phyloP scores from a whole-genome alignment of 2,329 filamentous ascomycete species.

The Hirsutella rhossiliensis region DNA sequence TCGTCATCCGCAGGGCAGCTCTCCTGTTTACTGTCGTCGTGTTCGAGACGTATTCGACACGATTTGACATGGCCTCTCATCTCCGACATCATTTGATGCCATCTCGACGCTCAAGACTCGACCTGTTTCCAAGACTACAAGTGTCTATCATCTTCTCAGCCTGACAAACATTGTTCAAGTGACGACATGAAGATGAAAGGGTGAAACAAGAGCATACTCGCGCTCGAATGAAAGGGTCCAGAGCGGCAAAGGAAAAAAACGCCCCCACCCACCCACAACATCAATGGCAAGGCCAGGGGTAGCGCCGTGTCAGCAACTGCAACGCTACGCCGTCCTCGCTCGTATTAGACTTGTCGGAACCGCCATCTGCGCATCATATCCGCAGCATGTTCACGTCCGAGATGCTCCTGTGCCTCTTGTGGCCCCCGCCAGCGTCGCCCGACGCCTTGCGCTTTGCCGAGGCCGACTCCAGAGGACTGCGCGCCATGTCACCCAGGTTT shows the following conservation, averaged over 20 bases:
- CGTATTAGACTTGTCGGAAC: constrained; percentile 19
- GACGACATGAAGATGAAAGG: too few species aligned
- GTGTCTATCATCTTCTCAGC: too few species aligned
- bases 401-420: constrained; percentile 48
- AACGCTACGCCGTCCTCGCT: constrained; percentile 32
- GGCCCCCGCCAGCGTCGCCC: constrained; percentile 25
- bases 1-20: too few species aligned
- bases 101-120: too few species aligned
- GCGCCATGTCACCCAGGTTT: constrained; percentile 27
- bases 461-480: constrained; percentile 36
- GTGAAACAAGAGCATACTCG: background rate
- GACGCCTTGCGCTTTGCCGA: constrained; percentile 46
- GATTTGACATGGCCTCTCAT: too few species aligned
- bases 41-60: too few species aligned
- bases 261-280: background rate
- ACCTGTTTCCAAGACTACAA: too few species aligned
- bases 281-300: constrained; percentile 28
- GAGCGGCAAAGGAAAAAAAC: background rate
- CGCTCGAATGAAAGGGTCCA: background rate
- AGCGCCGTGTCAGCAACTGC: constrained; percentile 11
- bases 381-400: constrained; percentile 40
- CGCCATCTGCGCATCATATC: constrained; percentile 20
- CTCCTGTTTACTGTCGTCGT: too few species aligned
- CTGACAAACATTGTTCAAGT: too few species aligned
- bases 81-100: too few species aligned